Evolutionary conservation across 202 grass and related monocot genomes (phyloP).

Genomic region (Hordeum pubiflorum): DNA sequence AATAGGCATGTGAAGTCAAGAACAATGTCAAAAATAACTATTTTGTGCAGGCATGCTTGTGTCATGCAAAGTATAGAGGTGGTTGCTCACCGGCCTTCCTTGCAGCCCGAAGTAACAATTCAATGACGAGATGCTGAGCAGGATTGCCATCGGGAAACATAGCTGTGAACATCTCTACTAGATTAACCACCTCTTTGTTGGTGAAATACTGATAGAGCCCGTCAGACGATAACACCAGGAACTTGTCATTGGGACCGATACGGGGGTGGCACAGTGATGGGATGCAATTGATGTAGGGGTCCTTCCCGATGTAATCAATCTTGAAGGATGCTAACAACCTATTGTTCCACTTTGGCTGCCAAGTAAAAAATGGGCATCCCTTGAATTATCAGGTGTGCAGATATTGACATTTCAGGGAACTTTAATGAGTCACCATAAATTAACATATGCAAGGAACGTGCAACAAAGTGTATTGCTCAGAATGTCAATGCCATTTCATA

Average conservation of each 20-base stretch:
- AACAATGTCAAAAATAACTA: not conserved
- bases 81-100: constrained; percentile 43
- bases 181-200: constrained; percentile 65
- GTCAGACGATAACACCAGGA: constrained; percentile 77
- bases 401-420: not conserved
- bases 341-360: constrained; percentile 79
- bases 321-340: constrained; percentile 52
- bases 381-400: not conserved
- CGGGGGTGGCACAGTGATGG: constrained; percentile 62
- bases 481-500: not conserved
- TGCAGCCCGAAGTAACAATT: constrained; percentile 59
- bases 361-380: not conserved
- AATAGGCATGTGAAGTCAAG: not conserved
- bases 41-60: not conserved
- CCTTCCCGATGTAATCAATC: constrained; percentile 50
- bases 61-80: not conserved
- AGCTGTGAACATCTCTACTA: constrained; percentile 46
- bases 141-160: constrained; percentile 66
- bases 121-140: constrained; percentile 53
- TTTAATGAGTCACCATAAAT: not conserved
- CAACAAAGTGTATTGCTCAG: not conserved
- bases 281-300: constrained; percentile 63
- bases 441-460: not conserved
- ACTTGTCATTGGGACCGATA: constrained; percentile 52
- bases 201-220: constrained; percentile 93